Base-by-base conservation (phyloP, 345 rosid species). In the Salix caprea region DNA sequence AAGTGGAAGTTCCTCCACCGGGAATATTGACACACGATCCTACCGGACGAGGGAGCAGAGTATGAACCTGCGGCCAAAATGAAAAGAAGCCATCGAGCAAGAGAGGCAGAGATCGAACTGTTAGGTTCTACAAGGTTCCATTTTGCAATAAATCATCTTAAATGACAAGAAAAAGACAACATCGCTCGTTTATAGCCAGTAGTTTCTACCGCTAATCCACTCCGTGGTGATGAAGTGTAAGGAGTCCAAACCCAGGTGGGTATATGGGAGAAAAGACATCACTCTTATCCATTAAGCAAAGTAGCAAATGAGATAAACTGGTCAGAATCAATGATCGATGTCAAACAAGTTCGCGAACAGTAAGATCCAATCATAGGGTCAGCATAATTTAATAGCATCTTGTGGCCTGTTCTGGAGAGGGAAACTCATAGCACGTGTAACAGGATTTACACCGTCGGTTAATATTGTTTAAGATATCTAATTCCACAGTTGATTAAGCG, bases 321-420 rank as follows among this genome's bases (percentile, higher is more conserved):
- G 42, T 30, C 10, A 23, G 34, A 30, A 21, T 69, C 4, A 11
- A 34, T 78, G 84, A 26, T 26, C 28, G 28, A 82, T 72, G 80
- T 80, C 78, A 68, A 28, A 13, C 3, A 6, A 13, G 62, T 5
- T 70, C 18, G 69, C 67, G 82, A 85, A 85, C 85, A 82, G 88
- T 80, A 50, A 74, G 26, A 66, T 76, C 48, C 78, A 80, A 85
- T 78, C 77, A 85, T 71, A 37, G 19, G 42, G 14, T 21, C 7
- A n/a, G 21, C 48, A 10, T 37, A 30, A 21, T 36, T 36, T 7
- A 67, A 16, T 65, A 48, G 5, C 54, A 15, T 40, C 18, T 40
- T 23, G 0, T 68, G 18, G 50, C 34, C 54, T 44, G 36, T 58
- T 58, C 64, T 58, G 24, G 5, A n/a, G 28, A n/a, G 64, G 28